Conservation (phyloP, 495 filamentous ascomycete species). For the Umbilicaria muhlenbergii region DNA sequence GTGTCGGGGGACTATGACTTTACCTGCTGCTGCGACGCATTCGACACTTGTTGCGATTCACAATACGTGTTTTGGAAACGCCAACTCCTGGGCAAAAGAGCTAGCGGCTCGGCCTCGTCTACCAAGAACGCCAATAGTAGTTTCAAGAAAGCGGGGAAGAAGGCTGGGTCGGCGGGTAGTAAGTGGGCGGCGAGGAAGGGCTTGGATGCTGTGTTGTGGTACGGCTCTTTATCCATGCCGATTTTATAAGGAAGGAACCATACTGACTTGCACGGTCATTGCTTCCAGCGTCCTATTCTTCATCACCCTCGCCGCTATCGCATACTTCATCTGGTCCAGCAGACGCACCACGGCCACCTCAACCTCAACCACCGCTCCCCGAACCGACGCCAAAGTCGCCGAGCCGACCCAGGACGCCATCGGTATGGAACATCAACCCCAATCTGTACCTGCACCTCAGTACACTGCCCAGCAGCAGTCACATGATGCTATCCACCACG, state of each 20-base stretch:
- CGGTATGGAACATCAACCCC: too few relatives aligned
- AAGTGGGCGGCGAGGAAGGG: conserved; percentile 4
- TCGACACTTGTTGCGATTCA: neutral
- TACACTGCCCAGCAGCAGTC: too few relatives aligned
- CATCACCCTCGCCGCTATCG: neutral
- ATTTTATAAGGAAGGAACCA: neutral
- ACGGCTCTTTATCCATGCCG: neutral
- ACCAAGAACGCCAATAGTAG: too few relatives aligned
- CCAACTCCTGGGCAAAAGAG: neutral
- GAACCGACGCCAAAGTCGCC: too few relatives aligned
- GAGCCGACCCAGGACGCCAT: too few relatives aligned
- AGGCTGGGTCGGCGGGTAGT: neutral
- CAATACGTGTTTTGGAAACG: neutral
- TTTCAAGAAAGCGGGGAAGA: too few relatives aligned
- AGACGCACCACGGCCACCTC: too few relatives aligned
- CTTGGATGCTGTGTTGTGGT: conserved; percentile 10
- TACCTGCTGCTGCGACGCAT: conserved; percentile 1
- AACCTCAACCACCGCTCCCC: too few relatives aligned
- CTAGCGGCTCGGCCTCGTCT: neutral
- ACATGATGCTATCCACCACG: too few relatives aligned
- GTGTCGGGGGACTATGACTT: neutral
- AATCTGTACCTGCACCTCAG: too few relatives aligned
- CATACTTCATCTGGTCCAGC: too few relatives aligned
- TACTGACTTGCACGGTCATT: neutral
- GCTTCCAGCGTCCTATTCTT: conserved; percentile 1